Evolutionary conservation across 345 rosid genomes (phyloP), one percentile per base, ranked within the genome.

Genomic region (Arabis hirsuta): DNA sequence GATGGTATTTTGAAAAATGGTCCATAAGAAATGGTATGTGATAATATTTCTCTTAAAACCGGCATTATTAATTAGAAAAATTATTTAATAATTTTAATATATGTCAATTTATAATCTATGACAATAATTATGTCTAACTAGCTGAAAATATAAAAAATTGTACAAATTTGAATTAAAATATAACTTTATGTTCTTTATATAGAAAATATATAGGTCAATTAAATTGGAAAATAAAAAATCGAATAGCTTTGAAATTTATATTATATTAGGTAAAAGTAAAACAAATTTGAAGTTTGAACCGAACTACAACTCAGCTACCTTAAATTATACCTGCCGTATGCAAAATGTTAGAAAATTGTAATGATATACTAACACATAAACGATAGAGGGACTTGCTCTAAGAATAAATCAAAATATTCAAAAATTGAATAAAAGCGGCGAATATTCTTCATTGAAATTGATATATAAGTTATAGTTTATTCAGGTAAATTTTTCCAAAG

Each of bases 381-480:
- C 7, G 34, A 5, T 39, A 27, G 3, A 46, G 6, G 14, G 38
- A 59, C 4, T 14, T 59, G 9, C 65, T 7, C 13, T 13, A 44
- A 32, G 6, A 36, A 32, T 34, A 32, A 59, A 69, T 36, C 10
- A 48, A 20, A 50, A 29, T 31, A 42, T 7, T 16, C 0, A 32
- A 34, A 24, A 14, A 6, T 39, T 29, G 26, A 29, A 52, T 31
- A 29, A 32, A 31, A 9, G 42, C 13, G 62, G 39, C 14, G 7
- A 62, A 44, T 8, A 42, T 53, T 62, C 24, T n/a, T 11, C 12
- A 26, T 12, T 24, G 20, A 45, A 43, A 34, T 34, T 32, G 19
- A 22, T 13, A 53, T 62, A 53, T 16, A 8, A 20, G 67, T 22
- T 70, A 39, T 6, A 71, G 31, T 14, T 70, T 69, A 7, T 62